Evolutionary conservation across 2,329 filamentous ascomycete genomes (phyloP).

Genomic region (Talaromyces piceae): DNA sequence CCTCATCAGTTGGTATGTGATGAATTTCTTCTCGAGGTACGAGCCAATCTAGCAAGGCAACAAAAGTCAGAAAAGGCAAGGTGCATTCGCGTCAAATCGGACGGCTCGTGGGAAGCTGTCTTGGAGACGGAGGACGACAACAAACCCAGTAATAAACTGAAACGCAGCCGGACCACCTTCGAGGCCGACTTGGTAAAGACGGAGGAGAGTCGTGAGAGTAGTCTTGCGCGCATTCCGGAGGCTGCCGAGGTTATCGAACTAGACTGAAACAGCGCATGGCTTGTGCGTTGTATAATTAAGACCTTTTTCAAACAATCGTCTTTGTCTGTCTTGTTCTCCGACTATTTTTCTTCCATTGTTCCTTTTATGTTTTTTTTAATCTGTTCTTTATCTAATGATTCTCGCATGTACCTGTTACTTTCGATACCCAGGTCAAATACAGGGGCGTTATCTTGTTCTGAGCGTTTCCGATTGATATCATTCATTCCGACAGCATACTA

Average conservation of each 20-base stretch:
- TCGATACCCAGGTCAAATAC: conserved; percentile 7
- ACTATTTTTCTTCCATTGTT: background rate
- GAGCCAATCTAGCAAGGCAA: conserved; percentile 44
- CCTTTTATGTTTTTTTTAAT: background rate
- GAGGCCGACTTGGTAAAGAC: conserved; percentile 14
- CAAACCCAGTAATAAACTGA: conserved; percentile 12
- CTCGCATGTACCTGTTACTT: background rate
- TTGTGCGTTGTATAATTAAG: background rate
- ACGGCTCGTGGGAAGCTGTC: conserved; percentile 59
- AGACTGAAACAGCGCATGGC: conserved; percentile 12
- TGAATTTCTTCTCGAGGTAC: conserved; percentile 61
- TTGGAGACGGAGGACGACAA: conserved; percentile 19
- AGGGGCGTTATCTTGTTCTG: conserved; percentile 2
- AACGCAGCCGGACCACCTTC: conserved; percentile 15
- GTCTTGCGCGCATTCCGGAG: conserved; percentile 2
- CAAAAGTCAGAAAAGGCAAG: conserved; percentile 46
- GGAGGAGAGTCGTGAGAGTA: background rate
- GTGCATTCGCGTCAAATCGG: conserved; percentile 55
- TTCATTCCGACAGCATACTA: background rate
- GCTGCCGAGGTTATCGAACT: conserved; percentile 17
- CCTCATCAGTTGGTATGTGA: conserved; percentile 66
- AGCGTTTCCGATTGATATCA: background rate
- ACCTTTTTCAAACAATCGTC: background rate
- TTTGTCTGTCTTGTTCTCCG: too few species aligned
- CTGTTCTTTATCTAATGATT: background rate